Percentiles rank a stretch among this genome's conserved stretches.
Evolutionary conservation across 148 eudicot species (phyloP).

Genomic region (Linanthus parryae): DNA sequence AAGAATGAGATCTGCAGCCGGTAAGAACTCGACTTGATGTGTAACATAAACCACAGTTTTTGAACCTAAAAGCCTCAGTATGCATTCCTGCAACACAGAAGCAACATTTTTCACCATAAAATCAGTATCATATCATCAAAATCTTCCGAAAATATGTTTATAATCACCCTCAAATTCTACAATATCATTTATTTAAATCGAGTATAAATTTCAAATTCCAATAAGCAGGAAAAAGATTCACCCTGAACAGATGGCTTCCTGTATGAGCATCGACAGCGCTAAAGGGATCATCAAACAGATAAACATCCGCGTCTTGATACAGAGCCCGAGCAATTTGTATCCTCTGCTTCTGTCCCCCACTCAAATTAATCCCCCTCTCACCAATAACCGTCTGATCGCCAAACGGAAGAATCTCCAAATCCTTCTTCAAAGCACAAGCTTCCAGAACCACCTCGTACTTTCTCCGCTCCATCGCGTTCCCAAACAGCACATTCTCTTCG

Average conservation of each 20-base stretch:
- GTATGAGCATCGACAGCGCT: slow-evolving; percentile 73
- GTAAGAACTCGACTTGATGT: slow-evolving; percentile 54
- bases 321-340: slow-evolving; percentile 55
- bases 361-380: slow-evolving; percentile 59
- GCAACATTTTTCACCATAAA: background rate
- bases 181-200: background rate
- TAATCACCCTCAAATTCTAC: too few species aligned
- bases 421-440: slow-evolving; percentile 52
- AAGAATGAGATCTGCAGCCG: slow-evolving; percentile 57
- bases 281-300: slow-evolving; percentile 62
- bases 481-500: slow-evolving; percentile 45
- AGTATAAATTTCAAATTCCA: background rate
- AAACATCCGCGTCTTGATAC: slow-evolving; percentile 49
- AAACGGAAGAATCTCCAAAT: slow-evolving; percentile 40
- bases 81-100: slow-evolving; percentile 38
- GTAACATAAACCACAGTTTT: slow-evolving; percentile 56
- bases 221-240: slow-evolving; percentile 4
- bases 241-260: slow-evolving; percentile 61
- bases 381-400: slow-evolving; percentile 54
- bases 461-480: slow-evolving; percentile 32
- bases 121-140: background rate
- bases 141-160: background rate
- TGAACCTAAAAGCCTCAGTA: slow-evolving; percentile 34
- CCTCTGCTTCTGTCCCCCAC: slow-evolving; percentile 67
- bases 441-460: slow-evolving; percentile 43